Evolutionary conservation across 495 filamentous ascomycete species (phyloP).

Genomic region (Neurospora sp.): DNA sequence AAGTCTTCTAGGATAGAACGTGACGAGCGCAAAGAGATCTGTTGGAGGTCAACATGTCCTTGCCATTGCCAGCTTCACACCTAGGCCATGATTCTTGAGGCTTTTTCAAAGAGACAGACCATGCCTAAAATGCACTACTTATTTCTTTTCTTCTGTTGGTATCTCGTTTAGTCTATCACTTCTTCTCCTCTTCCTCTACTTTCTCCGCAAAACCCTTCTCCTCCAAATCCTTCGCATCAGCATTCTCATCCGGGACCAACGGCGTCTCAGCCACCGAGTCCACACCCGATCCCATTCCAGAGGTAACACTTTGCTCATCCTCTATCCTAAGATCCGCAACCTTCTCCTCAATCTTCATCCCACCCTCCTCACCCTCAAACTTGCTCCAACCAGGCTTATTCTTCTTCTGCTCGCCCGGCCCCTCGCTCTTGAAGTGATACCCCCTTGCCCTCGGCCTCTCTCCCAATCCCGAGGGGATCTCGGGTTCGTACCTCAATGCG

Average conservation of each 20-base stretch:
- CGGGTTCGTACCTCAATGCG: conserved; percentile 47
- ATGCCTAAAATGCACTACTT: not conserved
- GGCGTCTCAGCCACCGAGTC: not conserved
- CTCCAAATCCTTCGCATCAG: not conserved
- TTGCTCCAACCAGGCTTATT: conserved; percentile 57
- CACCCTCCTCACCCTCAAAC: conserved; percentile 13
- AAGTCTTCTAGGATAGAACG: no score
- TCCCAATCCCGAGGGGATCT: conserved; percentile 63
- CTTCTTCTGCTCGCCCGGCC: conserved; percentile 52
- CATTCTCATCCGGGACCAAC: conserved; percentile 4
- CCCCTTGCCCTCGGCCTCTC: conserved; percentile 75
- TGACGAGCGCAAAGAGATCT: not conserved
- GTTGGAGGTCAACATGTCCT: not conserved
- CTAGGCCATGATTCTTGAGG: no score
- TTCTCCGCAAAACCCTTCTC: not conserved
- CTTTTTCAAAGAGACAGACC: no score
- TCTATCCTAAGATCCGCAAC: not conserved
- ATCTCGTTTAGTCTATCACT: not conserved
- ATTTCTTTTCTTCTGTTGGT: not conserved
- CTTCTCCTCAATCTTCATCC: not conserved
- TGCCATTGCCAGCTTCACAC: no score
- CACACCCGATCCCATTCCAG: not conserved
- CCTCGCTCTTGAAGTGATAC: conserved; percentile 69
- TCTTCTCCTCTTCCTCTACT: not conserved
- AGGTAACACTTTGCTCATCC: not conserved